Conservation (phyloP, 148 eudicot species). For the Silene uniflora region DNA sequence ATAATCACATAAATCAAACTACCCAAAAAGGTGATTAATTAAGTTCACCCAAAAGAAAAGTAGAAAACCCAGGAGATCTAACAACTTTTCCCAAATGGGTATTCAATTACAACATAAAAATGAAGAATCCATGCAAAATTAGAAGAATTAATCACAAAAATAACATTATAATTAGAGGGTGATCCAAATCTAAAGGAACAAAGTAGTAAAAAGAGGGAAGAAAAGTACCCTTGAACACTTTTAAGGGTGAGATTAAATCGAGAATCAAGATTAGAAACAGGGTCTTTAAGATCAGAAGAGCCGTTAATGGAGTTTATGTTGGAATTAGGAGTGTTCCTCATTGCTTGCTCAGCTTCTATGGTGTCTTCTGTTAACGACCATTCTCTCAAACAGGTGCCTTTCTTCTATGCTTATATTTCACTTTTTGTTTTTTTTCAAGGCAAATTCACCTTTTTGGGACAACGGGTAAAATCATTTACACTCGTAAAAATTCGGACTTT, state of each 20-base stretch:
- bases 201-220: not conserved
- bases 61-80: slow-evolving; percentile 21
- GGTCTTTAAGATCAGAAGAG: slow-evolving; percentile 8
- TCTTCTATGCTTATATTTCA: not conserved
- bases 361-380: not conserved
- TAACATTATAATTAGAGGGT: not conserved
- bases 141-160: not conserved
- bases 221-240: slow-evolving; percentile 76
- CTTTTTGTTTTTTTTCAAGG: too few relatives aligned
- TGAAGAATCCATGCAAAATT: not conserved
- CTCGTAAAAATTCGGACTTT: too few relatives aligned
- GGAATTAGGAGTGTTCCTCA: slow-evolving; percentile 31
- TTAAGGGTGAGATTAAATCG: slow-evolving; percentile 78
- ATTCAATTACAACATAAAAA: not conserved
- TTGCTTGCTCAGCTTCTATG: slow-evolving; percentile 16
- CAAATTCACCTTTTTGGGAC: too few relatives aligned
- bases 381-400: not conserved
- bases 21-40: not conserved
- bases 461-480: too few relatives aligned
- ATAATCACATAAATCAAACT: slow-evolving; percentile 9
- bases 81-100: slow-evolving; percentile 17
- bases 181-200: slow-evolving; percentile 8
- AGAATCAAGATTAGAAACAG: slow-evolving; percentile 43
- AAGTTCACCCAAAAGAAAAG: too few relatives aligned
- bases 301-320: not conserved